Evolutionary conservation across 2,329 filamentous ascomycete species (phyloP).

Genomic region (Colletotrichum sojae): DNA sequence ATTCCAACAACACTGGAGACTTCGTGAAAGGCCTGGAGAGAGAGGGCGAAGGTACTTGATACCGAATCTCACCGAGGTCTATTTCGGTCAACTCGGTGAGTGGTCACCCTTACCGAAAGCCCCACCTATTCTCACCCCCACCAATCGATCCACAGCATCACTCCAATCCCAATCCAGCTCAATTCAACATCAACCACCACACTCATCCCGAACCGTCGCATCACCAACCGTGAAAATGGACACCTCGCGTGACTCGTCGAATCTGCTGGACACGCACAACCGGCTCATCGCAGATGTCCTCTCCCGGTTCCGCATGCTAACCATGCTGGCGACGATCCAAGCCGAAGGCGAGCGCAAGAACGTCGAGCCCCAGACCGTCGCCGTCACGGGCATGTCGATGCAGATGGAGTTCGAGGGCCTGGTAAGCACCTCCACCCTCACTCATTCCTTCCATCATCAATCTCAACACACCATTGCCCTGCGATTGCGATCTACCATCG

Average conservation of each 20-base stretch:
- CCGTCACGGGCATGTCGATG: conserved; percentile 60
- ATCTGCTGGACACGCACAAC: conserved; percentile 56
- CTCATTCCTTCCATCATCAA: not conserved
- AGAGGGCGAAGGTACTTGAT: too few species aligned
- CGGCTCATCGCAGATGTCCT: conserved; percentile 61
- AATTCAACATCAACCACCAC: not conserved
- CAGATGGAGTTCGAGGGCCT: conserved; percentile 62
- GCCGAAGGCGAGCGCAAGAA: conserved; percentile 54
- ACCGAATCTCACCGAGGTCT: too few species aligned
- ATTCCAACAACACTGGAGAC: too few species aligned
- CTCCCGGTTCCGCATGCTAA: conserved; percentile 59
- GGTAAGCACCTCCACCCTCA: conserved; percentile 42
- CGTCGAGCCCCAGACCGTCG: conserved; percentile 57
- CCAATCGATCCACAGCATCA: conserved; percentile 13
- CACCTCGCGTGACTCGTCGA: conserved; percentile 38
- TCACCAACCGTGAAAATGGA: conserved; percentile 20
- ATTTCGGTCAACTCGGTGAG: too few species aligned
- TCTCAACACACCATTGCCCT: not conserved
- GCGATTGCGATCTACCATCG: not conserved
- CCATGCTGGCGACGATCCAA: conserved; percentile 60
- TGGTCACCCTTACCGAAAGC: too few species aligned
- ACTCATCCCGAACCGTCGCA: not conserved
- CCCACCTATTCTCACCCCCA: conserved; percentile 1
- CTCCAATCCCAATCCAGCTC: conserved; percentile 7
- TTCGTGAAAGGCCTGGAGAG: too few species aligned